A percentile compares a stretch with the other conserved stretches of the same genome.
Evolutionary conservation across 2,329 filamentous ascomycete genomes (phyloP).

Genomic region (Microsporum audouinii): DNA sequence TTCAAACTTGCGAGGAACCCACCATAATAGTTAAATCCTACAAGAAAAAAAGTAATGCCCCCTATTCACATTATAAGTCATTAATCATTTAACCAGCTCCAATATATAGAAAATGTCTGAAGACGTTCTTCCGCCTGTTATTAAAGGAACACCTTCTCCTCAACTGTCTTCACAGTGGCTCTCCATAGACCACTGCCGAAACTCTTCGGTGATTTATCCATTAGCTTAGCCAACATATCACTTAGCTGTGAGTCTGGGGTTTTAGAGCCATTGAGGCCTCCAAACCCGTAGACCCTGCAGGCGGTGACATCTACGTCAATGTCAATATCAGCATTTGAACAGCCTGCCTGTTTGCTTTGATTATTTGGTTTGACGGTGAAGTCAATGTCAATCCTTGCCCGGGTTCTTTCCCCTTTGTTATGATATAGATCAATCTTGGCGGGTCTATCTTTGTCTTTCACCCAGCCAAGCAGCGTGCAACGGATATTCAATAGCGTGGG

Average conservation of each 20-base stretch:
- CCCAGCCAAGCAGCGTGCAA: constrained; percentile 29
- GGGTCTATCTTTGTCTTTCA: constrained; percentile 12
- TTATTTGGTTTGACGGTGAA: constrained; percentile 26
- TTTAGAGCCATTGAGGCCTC: constrained; percentile 17
- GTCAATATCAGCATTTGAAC: constrained; percentile 21
- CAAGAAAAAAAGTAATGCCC: background rate
- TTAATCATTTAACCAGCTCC: background rate
- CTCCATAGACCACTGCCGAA: constrained; percentile 32
- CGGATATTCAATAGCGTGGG: constrained; percentile 23
- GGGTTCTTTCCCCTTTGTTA: constrained; percentile 9
- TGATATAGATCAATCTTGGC: constrained; percentile 7
- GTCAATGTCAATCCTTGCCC: constrained; percentile 29
- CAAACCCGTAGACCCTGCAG: constrained; percentile 33
- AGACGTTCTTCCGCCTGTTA: background rate
- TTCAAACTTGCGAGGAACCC: too few relatives aligned
- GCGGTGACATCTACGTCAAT: constrained; percentile 30
- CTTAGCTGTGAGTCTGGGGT: constrained; percentile 28
- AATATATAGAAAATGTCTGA: background rate
- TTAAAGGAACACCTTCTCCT: constrained; percentile 23
- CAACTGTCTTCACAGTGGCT: constrained; percentile 28
- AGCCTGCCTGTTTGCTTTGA: constrained; percentile 5
- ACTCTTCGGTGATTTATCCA: constrained; percentile 18
- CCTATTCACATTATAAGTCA: background rate
- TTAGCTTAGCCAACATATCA: constrained; percentile 15
- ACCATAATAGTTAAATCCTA: background rate